phyloP scores from a whole-genome alignment of 441 rosid genomes.

The Arabidopsis hybrid region DNA sequence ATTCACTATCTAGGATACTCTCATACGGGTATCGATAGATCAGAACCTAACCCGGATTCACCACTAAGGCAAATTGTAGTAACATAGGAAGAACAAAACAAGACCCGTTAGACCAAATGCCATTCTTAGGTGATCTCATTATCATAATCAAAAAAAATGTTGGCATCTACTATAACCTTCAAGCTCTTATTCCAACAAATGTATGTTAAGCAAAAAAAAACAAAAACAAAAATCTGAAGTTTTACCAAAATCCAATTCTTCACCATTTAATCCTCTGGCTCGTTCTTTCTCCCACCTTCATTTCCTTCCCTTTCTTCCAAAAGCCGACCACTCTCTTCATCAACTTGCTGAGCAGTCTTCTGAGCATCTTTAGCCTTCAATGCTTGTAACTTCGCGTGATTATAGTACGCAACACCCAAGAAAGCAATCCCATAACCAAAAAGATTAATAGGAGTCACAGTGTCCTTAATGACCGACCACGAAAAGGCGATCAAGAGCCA shows the following conservation, averaged over 20 bases:
- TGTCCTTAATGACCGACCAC: constrained; percentile 94
- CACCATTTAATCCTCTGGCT: constrained; percentile 55
- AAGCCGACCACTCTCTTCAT: constrained; percentile 77
- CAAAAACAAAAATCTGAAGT: background rate
- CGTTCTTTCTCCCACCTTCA: constrained; percentile 65
- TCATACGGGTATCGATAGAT: constrained; percentile 10
- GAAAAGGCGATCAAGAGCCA: constrained; percentile 96
- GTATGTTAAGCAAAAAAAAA: background rate
- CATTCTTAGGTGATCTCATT: constrained; percentile 10
- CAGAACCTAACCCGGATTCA: constrained; percentile 10
- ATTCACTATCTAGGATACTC: constrained; percentile 4
- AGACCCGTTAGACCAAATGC: background rate
- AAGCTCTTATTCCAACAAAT: constrained; percentile 56
- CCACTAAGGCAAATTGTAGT: background rate
- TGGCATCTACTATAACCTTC: constrained; percentile 24
- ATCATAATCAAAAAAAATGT: constrained; percentile 1
- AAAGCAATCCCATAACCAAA: constrained; percentile 89
- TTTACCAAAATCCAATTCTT: constrained; percentile 12
- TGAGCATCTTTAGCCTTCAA: constrained; percentile 87
- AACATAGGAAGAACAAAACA: constrained; percentile 1
- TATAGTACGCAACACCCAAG: constrained; percentile 88
- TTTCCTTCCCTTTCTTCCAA: constrained; percentile 88
- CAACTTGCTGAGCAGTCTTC: constrained; percentile 72
- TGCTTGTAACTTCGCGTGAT: constrained; percentile 87
- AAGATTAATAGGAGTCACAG: constrained; percentile 85